Conservation (phyloP, 257 asterid genomes). For the Misopates orontium region DNA sequence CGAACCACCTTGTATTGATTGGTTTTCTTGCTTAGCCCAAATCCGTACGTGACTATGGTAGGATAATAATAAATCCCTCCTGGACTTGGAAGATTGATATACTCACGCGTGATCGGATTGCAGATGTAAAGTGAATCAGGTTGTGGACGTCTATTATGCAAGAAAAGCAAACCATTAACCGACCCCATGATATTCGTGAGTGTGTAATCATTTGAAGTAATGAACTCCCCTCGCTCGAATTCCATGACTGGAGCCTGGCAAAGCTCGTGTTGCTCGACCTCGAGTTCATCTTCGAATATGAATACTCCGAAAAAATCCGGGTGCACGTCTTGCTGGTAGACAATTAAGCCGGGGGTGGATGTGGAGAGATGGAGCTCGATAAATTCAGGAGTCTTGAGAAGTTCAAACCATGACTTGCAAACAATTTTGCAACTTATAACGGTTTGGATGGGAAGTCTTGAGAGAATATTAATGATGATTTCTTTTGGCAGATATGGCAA, state of each 20-base stretch:
- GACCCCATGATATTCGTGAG: no score
- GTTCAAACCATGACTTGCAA: slow-evolving; percentile 14
- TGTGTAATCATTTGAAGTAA: no score
- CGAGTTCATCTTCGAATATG: slow-evolving; percentile 9
- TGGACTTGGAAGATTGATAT: no score
- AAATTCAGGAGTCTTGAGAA: slow-evolving; percentile 19
- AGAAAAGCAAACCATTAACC: no score
- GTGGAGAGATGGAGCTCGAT: slow-evolving; percentile 15
- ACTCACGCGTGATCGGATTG: no score
- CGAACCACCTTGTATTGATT: no score
- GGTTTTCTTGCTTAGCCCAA: no score
- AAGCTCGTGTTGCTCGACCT: slow-evolving; percentile 4
- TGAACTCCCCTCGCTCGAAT: no score
- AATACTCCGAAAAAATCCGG: neutral
- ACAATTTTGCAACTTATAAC: slow-evolving; percentile 22
- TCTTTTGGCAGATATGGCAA: slow-evolving; percentile 26
- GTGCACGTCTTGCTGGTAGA: neutral
- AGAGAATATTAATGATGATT: slow-evolving; percentile 19
- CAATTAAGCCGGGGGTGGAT: slow-evolving; percentile 22
- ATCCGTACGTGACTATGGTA: no score
- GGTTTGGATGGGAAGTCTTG: slow-evolving; percentile 17
- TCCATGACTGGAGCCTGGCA: neutral
- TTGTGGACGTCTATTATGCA: no score
- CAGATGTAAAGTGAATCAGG: no score
- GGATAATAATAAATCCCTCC: no score